Conservation (phyloP, 306 rosid species). For the Herpetospermum pedunculosum region DNA sequence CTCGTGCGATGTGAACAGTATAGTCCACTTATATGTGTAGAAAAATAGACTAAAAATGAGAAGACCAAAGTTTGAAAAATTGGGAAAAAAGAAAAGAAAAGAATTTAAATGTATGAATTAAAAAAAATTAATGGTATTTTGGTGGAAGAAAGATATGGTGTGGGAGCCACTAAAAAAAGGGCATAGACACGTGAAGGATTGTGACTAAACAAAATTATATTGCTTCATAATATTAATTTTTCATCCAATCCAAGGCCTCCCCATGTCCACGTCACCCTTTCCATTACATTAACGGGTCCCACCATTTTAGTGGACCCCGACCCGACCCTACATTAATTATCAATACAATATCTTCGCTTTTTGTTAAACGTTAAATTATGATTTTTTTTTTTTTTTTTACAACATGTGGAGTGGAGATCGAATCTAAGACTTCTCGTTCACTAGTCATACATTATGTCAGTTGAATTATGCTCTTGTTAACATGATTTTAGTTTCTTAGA, state of each 20-base stretch:
- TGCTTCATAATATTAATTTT: not conserved
- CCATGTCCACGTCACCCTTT: not conserved
- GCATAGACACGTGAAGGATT: not conserved
- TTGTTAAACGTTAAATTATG: no score
- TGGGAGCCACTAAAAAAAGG: not conserved
- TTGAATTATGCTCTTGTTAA: no score
- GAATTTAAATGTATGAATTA: not conserved
- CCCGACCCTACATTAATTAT: not conserved
- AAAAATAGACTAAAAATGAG: not conserved
- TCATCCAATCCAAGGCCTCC: not conserved
- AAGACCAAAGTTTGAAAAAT: not conserved
- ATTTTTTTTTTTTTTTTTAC: no score
- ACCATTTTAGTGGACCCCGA: not conserved
- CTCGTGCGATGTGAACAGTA: not conserved
- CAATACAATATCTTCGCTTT: no score
- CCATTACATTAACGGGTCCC: not conserved
- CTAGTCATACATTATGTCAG: no score
- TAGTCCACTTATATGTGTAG: not conserved
- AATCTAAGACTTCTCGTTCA: no score
- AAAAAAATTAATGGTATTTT: not conserved
- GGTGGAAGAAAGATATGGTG: not conserved
- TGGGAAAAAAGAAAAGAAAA: not conserved
- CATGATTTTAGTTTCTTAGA: no score
- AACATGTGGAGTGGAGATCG: no score
- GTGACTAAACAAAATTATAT: not conserved